Evolutionary conservation across 371 early-diverging fungal genomes (phyloP), one percentile per base, ranked within the genome.

Genomic region (Circinella minor): DNA sequence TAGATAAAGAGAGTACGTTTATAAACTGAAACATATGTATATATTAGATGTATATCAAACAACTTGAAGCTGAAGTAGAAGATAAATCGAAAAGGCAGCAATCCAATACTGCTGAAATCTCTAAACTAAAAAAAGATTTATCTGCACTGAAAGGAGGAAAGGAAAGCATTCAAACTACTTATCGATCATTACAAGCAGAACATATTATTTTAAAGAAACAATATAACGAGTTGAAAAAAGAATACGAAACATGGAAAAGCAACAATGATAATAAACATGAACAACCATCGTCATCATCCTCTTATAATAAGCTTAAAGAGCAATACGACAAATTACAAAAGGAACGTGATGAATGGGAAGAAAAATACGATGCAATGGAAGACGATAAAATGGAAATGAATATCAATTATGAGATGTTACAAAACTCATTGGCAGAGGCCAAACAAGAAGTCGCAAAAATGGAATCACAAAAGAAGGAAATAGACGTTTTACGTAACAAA

Each of bases 361-460:
- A 57, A 10, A 34, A 57, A 57, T 34, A 34, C 4, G 57, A 57
- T 13, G 57, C 20, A 7, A 17, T 57, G 11, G 57, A 57, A 34
- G 57, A 57, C 34, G 57, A 57, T 7, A 57, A 57, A 14, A 57
- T 57, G 57, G 57, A 57, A n/a, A 5, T 34, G 13, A 34, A 18
- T 34, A 57, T 57, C 36, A 34, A 57, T 57, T 57, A 57, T n/a
- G 57, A 57, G 14, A 57, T 57, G 57, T 14, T 57, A 7, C 57
- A 57, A 27, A 14, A 34, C 14, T 27, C 27, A 6, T 34, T 57
- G 57, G 27, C 5, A 11, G 57, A 57, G 7, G 18, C 57, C 5
- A 57, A 57, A 57, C 34, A 57, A 34, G 57, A 57, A 57, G 20
- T 51, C 8, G 14, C 51, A 15, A 51, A 51, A n/a, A 51, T 51